phyloP scores from a whole-genome alignment of 2,329 filamentous ascomycete genomes.

The Bipolaris zeicola region DNA sequence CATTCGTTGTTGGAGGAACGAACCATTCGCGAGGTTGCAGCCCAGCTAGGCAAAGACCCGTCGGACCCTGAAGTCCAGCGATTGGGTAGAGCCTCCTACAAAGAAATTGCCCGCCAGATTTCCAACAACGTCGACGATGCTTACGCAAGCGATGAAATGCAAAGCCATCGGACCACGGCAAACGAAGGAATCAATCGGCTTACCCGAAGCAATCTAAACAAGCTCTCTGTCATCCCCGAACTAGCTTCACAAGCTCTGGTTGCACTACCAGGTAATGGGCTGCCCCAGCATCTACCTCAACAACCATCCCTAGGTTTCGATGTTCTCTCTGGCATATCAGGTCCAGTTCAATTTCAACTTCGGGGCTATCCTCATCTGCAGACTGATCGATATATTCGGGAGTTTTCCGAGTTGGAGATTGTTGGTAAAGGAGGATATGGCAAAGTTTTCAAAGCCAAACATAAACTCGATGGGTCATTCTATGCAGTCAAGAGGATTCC shows the following conservation, averaged over 20 bases:
- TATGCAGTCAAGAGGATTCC: constrained; percentile 72
- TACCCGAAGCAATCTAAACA: constrained; percentile 33
- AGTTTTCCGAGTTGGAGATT: constrained; percentile 52
- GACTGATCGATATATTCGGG: constrained; percentile 40
- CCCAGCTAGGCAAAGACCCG: constrained; percentile 40
- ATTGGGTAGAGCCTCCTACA: constrained; percentile 48
- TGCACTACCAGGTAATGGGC: constrained; percentile 16
- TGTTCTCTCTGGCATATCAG: constrained; percentile 21
- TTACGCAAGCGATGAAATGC: constrained; percentile 48
- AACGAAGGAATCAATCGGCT: constrained; percentile 48
- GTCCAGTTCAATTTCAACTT: constrained; percentile 26
- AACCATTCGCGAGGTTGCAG: constrained; percentile 48
- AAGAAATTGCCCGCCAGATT: constrained; percentile 45
- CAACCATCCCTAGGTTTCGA: constrained; percentile 22
- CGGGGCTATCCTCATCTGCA: constrained; percentile 39
- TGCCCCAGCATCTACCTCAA: constrained; percentile 10
- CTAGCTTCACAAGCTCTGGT: constrained; percentile 33
- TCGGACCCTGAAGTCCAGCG: constrained; percentile 47
- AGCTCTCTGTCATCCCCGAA: constrained; percentile 26
- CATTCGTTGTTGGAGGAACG: constrained; percentile 55
- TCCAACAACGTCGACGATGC: constrained; percentile 46
- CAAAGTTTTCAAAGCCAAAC: constrained; percentile 65
- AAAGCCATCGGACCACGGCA: constrained; percentile 39
- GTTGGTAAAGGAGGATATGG: constrained; percentile 71
- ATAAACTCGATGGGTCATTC: constrained; percentile 64